Percentiles rank a stretch among this genome's conserved stretches.
Evolutionary conservation across 164 flowering plant genomes (phyloP).

Genomic region (Vitis rotundifolia): DNA sequence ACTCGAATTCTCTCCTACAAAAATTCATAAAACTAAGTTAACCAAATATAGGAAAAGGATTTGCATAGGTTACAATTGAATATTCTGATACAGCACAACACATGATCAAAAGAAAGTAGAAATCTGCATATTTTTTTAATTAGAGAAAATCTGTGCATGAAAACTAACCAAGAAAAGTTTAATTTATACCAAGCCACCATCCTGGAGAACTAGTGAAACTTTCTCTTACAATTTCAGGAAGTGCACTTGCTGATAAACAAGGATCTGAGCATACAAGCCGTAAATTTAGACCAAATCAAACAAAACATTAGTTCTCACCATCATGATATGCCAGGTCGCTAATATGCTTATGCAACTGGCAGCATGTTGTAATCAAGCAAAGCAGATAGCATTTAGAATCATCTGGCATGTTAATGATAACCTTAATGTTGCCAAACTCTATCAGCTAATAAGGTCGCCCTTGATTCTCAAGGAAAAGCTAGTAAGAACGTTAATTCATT

Average conservation of each 20-base stretch:
- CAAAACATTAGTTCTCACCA: not conserved
- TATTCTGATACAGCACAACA: not conserved
- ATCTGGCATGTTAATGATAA: too few species aligned
- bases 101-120: not conserved
- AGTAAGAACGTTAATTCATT: too few species aligned
- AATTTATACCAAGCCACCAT: not conserved
- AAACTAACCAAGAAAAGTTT: not conserved
- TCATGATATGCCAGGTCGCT: too few species aligned
- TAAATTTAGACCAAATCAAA: not conserved
- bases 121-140: not conserved
- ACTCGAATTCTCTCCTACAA: constrained; percentile 88
- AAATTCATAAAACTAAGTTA: constrained; percentile 7
- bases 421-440: too few species aligned
- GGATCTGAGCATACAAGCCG: not conserved
- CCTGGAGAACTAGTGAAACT: not conserved
- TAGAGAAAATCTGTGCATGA: not conserved
- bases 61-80: not conserved
- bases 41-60: not conserved
- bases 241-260: not conserved
- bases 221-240: not conserved
- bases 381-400: too few species aligned
- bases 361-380: too few species aligned
- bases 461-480: too few species aligned
- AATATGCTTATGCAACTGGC: too few species aligned
- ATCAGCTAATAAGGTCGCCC: too few species aligned